phyloP scores from a whole-genome alignment of 2,329 filamentous ascomycete species.

The Penicillium psychrosexuale region DNA sequence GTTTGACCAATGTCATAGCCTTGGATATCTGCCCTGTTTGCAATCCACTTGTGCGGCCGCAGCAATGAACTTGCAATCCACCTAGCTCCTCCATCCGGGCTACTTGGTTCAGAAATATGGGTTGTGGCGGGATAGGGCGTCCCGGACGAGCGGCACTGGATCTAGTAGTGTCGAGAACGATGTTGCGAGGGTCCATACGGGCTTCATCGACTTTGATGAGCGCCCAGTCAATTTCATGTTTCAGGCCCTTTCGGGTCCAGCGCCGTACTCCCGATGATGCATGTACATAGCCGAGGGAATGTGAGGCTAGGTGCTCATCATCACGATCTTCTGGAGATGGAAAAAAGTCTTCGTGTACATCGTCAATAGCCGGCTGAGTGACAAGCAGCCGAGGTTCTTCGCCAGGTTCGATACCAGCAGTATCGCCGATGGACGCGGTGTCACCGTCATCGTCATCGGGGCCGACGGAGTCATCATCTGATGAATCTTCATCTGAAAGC shows the following conservation, averaged over 20 bases:
- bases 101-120: conserved; percentile 56
- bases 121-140: conserved; percentile 42
- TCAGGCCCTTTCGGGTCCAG: conserved; percentile 64
- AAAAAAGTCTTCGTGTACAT: conserved; percentile 79
- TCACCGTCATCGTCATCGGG: conserved; percentile 56
- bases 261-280: conserved; percentile 87
- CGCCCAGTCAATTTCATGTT: conserved; percentile 95
- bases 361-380: conserved; percentile 88
- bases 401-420: conserved; percentile 70
- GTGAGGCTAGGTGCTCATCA: conserved; percentile 78
- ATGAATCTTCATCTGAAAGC: conserved; percentile 47
- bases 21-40: conserved; percentile 74
- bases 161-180: conserved; percentile 49
- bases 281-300: conserved; percentile 76
- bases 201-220: conserved; percentile 74
- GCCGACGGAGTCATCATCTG: conserved; percentile 53
- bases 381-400: conserved; percentile 75
- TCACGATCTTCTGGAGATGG: conserved; percentile 71
- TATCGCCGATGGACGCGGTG: conserved; percentile 63
- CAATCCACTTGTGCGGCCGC: conserved; percentile 80
- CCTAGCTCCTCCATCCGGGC: conserved; percentile 58
- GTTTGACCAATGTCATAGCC: conserved; percentile 78
- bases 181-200: conserved; percentile 68
- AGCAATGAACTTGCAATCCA: conserved; percentile 77
- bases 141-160: conserved; percentile 35